These are phyloP conservation scores for Penicillium occitanis DNA, from an alignment of 2,329 filamentous ascomycete species.

Conservation along the genomic window DNA sequence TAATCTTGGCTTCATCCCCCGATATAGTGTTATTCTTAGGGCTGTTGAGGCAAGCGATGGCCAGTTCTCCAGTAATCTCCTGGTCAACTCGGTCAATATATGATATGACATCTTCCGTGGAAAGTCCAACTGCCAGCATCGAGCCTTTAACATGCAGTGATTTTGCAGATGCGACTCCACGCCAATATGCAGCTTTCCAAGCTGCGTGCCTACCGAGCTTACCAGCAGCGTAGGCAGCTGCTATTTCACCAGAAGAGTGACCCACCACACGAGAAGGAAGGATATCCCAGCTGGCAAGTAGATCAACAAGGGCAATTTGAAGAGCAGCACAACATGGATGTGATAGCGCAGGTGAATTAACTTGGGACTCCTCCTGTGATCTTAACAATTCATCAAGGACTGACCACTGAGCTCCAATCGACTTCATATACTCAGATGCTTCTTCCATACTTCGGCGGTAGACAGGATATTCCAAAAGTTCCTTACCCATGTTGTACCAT, in stretches of 20 bases:
- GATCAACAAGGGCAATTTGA: slow-evolving; percentile 35
- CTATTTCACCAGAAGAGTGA: slow-evolving; percentile 40
- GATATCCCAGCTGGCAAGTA: slow-evolving; percentile 30
- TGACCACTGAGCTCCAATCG: slow-evolving; percentile 29
- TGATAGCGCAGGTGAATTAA: slow-evolving; percentile 30
- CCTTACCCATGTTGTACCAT: slow-evolving; percentile 22
- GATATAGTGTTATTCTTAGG: slow-evolving; percentile 31
- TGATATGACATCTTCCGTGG: slow-evolving; percentile 15
- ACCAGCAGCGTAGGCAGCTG: slow-evolving; percentile 49
- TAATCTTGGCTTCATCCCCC: slow-evolving; percentile 30
- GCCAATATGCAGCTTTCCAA: slow-evolving; percentile 31
- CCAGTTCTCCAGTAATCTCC: slow-evolving; percentile 24
- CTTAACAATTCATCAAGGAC: slow-evolving; percentile 30
- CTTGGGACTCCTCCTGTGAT: slow-evolving; percentile 22
- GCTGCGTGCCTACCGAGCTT: slow-evolving; percentile 31
- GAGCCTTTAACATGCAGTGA: slow-evolving; percentile 25
- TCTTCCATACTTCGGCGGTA: slow-evolving; percentile 26
- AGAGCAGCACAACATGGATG: slow-evolving; percentile 34
- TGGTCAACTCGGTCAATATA: slow-evolving; percentile 25
- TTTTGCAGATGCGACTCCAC: slow-evolving; percentile 30
- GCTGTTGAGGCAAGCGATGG: slow-evolving; percentile 33
- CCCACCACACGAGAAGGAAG: slow-evolving; percentile 29
- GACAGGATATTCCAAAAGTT: slow-evolving; percentile 24
- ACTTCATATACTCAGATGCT: slow-evolving; percentile 27
- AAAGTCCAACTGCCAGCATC: slow-evolving; percentile 34